A percentile compares a stretch with the other conserved stretches of the same genome.
These are phyloP conservation scores for Diplocarpon mali DNA, from an alignment of 2,329 filamentous ascomycete genomes.

Conservation along the genomic window DNA sequence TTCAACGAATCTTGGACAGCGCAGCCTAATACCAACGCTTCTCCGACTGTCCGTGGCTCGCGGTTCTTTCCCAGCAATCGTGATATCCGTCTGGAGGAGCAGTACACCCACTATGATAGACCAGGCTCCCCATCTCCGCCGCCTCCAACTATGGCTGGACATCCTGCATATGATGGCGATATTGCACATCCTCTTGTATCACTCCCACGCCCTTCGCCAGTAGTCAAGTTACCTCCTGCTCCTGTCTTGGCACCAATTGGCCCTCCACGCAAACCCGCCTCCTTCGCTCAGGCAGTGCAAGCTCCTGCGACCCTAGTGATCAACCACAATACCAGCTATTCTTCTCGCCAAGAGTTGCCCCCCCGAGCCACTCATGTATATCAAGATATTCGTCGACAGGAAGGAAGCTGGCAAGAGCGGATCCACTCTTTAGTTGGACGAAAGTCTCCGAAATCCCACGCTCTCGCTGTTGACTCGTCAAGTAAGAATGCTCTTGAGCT, in stretches of 20 bases:
- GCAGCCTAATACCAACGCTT: constrained; percentile 20
- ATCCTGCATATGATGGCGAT: constrained; percentile 63
- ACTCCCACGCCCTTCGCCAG: constrained; percentile 57
- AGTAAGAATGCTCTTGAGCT: constrained; percentile 58
- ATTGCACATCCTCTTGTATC: constrained; percentile 54
- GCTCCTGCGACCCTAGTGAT: constrained; percentile 22
- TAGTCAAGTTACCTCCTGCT: constrained; percentile 65
- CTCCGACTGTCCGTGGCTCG: constrained; percentile 41
- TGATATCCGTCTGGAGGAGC: constrained; percentile 36
- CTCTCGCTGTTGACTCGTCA: constrained; percentile 53
- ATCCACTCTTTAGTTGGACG: constrained; percentile 68
- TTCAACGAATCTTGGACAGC: constrained; percentile 26
- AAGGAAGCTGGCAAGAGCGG: constrained; percentile 61
- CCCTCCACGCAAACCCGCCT: constrained; percentile 32
- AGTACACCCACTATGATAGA: constrained; percentile 28
- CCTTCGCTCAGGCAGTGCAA: constrained; percentile 32
- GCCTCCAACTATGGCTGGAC: constrained; percentile 57
- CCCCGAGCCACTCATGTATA: constrained; percentile 27
- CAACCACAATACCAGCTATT: constrained; percentile 10
- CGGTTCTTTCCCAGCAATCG: constrained; percentile 46
- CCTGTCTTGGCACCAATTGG: constrained; percentile 32
- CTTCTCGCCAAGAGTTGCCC: constrained; percentile 28
- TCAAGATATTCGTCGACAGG: constrained; percentile 30
- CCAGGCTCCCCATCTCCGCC: constrained; percentile 54
- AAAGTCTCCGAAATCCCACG: constrained; percentile 49